phyloP scores from a whole-genome alignment of 495 filamentous ascomycete genomes.

The Tuber umbilicatum region DNA sequence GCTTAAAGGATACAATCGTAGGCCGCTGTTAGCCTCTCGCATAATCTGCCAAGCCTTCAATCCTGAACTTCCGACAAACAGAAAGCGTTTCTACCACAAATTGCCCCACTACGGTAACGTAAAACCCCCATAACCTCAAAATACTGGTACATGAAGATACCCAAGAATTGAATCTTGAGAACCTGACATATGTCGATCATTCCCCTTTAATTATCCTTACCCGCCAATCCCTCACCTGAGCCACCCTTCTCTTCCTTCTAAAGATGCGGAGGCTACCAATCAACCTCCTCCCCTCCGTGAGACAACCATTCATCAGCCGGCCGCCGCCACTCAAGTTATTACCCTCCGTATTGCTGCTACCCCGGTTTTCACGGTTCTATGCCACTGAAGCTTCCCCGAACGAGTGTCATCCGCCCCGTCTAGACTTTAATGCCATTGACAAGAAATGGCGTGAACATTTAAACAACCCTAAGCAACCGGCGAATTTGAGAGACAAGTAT shows the following conservation, averaged over 20 bases:
- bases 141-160: neutral
- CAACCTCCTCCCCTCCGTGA: neutral
- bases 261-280: neutral
- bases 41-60: neutral
- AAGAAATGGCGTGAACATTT: constrained; percentile 58
- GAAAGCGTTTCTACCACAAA: neutral
- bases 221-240: neutral
- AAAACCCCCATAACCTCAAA: neutral
- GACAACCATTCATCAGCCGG: neutral
- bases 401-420: constrained; percentile 23
- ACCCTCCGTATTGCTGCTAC: neutral
- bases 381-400: neutral
- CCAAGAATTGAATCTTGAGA: neutral
- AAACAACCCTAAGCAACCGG: constrained; percentile 15
- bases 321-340: neutral
- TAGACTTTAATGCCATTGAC: constrained; percentile 62
- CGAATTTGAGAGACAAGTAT: constrained; percentile 47
- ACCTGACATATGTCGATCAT: neutral
- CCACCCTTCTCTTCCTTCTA: neutral
- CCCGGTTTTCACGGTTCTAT: neutral
- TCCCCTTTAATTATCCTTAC: neutral
- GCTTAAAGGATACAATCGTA: neutral
- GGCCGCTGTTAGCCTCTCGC: neutral
- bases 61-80: neutral
- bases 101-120: neutral